Evolutionary conservation across 805 yeast genomes (phyloP).

Genomic region (Sugiyamaella boreocaroliniensis): DNA sequence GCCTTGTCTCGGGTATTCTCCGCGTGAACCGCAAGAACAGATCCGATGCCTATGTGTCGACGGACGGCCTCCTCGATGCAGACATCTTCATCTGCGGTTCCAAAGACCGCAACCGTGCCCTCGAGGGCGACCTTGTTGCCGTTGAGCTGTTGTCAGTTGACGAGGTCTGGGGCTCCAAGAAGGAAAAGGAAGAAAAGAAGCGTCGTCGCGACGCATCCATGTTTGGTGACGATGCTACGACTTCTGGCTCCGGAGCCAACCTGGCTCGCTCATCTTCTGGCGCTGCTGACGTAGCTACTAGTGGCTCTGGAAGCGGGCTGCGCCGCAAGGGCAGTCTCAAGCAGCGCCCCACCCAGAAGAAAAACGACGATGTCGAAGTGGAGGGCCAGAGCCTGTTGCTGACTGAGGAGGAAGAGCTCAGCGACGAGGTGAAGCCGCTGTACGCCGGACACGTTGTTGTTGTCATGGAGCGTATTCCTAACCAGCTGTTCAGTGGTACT

Average conservation of each 20-base stretch:
- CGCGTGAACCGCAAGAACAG: slow-evolving; percentile 94
- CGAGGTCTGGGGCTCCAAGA: slow-evolving; percentile 95
- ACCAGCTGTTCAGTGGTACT: slow-evolving; percentile 92
- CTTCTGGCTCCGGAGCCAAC: slow-evolving; percentile 26
- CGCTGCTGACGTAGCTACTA: slow-evolving; percentile 4
- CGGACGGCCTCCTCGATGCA: slow-evolving; percentile 92
- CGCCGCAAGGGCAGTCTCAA: slow-evolving; percentile 85
- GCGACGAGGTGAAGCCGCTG: slow-evolving; percentile 85
- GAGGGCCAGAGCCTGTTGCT: slow-evolving; percentile 91
- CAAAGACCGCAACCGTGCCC: slow-evolving; percentile 93
- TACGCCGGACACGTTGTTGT: slow-evolving; percentile 99
- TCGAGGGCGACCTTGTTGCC: slow-evolving; percentile 95
- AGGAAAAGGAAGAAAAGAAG: slow-evolving; percentile 95
- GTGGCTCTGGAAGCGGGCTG: slow-evolving; percentile 30
- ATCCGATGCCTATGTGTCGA: slow-evolving; percentile 96
- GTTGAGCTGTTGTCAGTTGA: slow-evolving; percentile 90
- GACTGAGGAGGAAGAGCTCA: slow-evolving; percentile 92
- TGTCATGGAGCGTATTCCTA: slow-evolving; percentile 93
- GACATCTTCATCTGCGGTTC: slow-evolving; percentile 98
- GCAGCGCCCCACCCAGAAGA: slow-evolving; percentile 94
- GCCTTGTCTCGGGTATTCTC: slow-evolving; percentile 83
- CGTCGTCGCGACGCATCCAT: slow-evolving; percentile 54
- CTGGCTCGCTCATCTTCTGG: slow-evolving; percentile 24
- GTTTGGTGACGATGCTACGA: slow-evolving; percentile 32
- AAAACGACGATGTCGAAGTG: slow-evolving; percentile 96